A percentile compares a stretch with the other conserved stretches of the same genome.
phyloP scores from a whole-genome alignment of 2,329 filamentous ascomycete genomes.

The Hirsutella thompsonii region DNA sequence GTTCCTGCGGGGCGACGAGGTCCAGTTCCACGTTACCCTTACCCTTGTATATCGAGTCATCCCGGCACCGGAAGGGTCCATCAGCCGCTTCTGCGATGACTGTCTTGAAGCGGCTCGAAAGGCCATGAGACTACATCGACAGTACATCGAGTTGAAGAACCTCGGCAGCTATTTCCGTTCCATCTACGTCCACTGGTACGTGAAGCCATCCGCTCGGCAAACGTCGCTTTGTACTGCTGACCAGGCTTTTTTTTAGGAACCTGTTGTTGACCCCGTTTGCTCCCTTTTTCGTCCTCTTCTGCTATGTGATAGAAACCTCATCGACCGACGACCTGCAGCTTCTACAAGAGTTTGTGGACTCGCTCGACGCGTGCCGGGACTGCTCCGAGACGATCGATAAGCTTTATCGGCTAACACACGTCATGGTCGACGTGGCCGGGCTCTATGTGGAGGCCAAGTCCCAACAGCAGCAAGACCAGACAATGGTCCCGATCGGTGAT shows the following conservation, averaged over 20 bases:
- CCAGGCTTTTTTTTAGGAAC: constrained; percentile 23
- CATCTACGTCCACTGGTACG: constrained; percentile 40
- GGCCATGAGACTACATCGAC: constrained; percentile 31
- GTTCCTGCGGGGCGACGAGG: constrained; percentile 32
- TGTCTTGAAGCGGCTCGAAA: constrained; percentile 37
- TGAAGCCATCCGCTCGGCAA: not conserved
- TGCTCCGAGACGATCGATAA: constrained; percentile 47
- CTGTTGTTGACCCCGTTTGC: constrained; percentile 44
- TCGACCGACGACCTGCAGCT: constrained; percentile 38
- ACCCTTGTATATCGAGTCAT: constrained; percentile 40
- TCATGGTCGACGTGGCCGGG: constrained; percentile 47
- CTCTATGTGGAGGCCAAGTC: constrained; percentile 50
- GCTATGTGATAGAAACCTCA: constrained; percentile 41
- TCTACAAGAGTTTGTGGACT: constrained; percentile 42
- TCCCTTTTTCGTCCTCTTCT: constrained; percentile 47
- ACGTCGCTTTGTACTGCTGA: not conserved
- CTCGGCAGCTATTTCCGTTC: constrained; percentile 26
- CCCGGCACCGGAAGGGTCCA: constrained; percentile 27
- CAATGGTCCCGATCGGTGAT: constrained; percentile 36
- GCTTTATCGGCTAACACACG: constrained; percentile 46
- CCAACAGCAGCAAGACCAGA: constrained; percentile 30
- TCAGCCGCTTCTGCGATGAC: constrained; percentile 31
- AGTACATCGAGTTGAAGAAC: constrained; percentile 30
- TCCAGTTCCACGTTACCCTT: constrained; percentile 32
- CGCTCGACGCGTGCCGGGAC: constrained; percentile 35